Percentiles rank a stretch among this genome's conserved stretches.
Conservation (phyloP, 148 eudicot genomes). For the Chenopodium quinoa region DNA sequence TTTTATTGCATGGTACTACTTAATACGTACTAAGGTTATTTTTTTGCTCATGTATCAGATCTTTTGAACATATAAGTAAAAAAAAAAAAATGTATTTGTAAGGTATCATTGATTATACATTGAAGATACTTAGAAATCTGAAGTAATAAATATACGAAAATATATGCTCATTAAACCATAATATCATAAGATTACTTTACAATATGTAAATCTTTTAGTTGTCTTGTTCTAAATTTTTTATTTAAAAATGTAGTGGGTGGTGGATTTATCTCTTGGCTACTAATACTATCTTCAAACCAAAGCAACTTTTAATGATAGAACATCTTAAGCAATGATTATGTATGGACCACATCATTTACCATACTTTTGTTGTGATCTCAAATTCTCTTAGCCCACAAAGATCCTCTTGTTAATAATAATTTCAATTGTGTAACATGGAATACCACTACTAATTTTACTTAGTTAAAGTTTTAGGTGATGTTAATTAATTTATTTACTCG, state of each 20-base stretch:
- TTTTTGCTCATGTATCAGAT: no score
- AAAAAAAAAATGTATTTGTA: no score
- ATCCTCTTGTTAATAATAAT: conserved; percentile 13
- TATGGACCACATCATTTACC: conserved; percentile 19
- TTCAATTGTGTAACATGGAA: conserved; percentile 17
- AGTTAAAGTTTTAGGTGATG: conserved; percentile 7
- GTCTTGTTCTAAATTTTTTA: conserved; percentile 16
- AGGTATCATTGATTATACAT: no score
- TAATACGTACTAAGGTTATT: no score
- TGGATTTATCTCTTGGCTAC: conserved; percentile 1
- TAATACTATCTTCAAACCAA: conserved; percentile 24
- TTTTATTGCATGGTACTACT: no score
- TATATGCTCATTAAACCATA: background rate
- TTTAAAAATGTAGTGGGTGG: conserved; percentile 18
- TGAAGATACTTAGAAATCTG: no score
- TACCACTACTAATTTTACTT: background rate
- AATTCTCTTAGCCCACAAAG: conserved; percentile 36
- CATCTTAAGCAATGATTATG: conserved; percentile 30
- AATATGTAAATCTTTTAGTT: conserved; percentile 20
- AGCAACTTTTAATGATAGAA: conserved; percentile 31
- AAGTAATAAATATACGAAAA: background rate
- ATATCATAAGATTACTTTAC: conserved; percentile 7
- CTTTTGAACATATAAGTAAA: no score
- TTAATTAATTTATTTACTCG: background rate
- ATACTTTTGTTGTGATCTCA: conserved; percentile 23